Evolutionary conservation across 208 protist species (phyloP), one percentile per base, ranked within the genome.

Genomic region (Acanthamoeba castellanii): DNA sequence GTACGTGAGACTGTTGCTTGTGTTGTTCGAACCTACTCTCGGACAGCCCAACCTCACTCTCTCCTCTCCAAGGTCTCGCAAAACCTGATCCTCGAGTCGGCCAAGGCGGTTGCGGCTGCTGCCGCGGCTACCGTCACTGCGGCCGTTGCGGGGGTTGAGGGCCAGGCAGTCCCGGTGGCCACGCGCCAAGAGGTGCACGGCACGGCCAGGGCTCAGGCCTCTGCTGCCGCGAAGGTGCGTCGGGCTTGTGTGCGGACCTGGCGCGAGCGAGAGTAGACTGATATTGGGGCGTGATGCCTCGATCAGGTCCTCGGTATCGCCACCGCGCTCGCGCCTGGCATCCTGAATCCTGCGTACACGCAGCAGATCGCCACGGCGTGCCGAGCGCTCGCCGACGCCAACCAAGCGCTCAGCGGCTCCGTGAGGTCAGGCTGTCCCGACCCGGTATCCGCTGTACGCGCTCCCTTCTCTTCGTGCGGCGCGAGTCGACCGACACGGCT

Each of bases 71-170:
- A 74, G 66, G 66, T 68, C 0, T 94, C 90, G 18, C 90, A 85
- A 27, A 78, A 84, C 45, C 72, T 94, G 47, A 66, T 94, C 13
- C 52, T 94, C 32, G 90, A 94, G 90, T 94, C 90, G 90, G 90
- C 90, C 45, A 94, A 92, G 42, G 59, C 52, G 3, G 87, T 92
- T 3, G 70, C 27, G 47, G 70, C 72, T 18, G 14, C 90, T 2
- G 72, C 59, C 66, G 37, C 90, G 9, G 50, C 66, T 16, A 16
- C 90, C 11, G 70, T 64, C 68, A 47, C 90, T 7, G 50, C 89
- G 16, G 68, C 90, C 30, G 47, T 85, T 20, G 55, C 14, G 0
- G 22, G 30, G 8, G 76, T 42, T 7, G 27, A 13, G 27, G 27
- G 16, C 16, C 76, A 85, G 76, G 76, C 76, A 34, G 1, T 30